A percentile compares a stretch with the other conserved stretches of the same genome.
Conservation (phyloP, 208 protist species). For the Spongospora subterranea region DNA sequence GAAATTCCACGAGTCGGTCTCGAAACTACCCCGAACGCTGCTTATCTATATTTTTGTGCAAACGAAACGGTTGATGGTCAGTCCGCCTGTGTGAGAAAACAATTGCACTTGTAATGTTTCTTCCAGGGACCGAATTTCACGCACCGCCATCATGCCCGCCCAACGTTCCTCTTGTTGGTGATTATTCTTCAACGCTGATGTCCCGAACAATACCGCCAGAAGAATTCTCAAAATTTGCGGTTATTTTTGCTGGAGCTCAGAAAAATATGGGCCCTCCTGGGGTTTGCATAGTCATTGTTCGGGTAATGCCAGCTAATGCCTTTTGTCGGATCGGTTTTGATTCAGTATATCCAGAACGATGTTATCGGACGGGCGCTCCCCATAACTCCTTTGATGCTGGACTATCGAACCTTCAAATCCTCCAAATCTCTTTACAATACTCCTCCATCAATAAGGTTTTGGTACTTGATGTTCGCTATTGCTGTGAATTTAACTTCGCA, state of each 20-base stretch:
- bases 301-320: neutral
- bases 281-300: constrained; percentile 25
- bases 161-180: constrained; percentile 17
- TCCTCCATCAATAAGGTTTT: constrained; percentile 2
- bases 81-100: neutral
- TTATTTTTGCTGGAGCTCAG: constrained; percentile 51
- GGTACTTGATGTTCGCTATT: neutral
- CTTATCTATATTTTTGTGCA: constrained; percentile 29
- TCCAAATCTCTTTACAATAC: constrained; percentile 44
- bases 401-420: neutral
- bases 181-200: constrained; percentile 10
- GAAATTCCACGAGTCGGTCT: neutral
- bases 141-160: neutral
- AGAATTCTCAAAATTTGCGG: constrained; percentile 7
- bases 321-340: neutral
- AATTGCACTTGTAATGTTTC: neutral
- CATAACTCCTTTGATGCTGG: constrained; percentile 22
- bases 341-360: constrained; percentile 32
- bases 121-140: constrained; percentile 13
- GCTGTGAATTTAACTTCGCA: neutral
- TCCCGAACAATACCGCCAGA: neutral
- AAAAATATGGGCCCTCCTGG: constrained; percentile 41
- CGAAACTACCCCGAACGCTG: neutral
- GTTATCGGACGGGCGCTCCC: constrained; percentile 6
- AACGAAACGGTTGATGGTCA: constrained; percentile 39